Percentiles rank a stretch among this genome's conserved stretches.
phyloP scores from a whole-genome alignment of 306 rosid genomes.

The Vachellia pachyceras region DNA sequence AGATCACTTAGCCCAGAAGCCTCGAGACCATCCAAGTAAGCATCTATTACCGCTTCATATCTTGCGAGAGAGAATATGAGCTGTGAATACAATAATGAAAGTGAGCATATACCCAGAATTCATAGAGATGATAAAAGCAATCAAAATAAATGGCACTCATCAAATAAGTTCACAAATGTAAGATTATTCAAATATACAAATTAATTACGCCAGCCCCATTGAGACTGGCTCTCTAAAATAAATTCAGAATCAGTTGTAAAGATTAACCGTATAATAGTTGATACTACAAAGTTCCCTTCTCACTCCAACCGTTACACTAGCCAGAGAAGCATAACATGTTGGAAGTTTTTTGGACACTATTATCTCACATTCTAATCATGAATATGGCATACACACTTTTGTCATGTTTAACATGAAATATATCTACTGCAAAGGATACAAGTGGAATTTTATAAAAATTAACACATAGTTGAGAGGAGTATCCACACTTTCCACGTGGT shows the following conservation, averaged over 20 bases:
- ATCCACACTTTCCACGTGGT: too few species aligned
- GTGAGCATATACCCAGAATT: constrained; percentile 23
- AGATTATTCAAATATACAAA: neutral
- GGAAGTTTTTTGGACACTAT: neutral
- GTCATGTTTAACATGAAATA: neutral
- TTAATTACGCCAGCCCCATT: neutral
- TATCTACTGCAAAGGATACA: neutral
- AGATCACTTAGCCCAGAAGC: constrained; percentile 91
- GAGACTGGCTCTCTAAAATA: constrained; percentile 9
- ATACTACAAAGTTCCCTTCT: constrained; percentile 8
- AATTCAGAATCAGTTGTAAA: neutral
- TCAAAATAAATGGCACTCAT: constrained; percentile 1
- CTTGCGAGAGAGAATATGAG: constrained; percentile 89
- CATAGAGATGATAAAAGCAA: constrained; percentile 5
- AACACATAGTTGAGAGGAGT: neutral
- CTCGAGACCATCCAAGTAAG: constrained; percentile 98
- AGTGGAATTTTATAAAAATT: neutral
- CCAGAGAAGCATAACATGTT: neutral
- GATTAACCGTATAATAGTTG: neutral
- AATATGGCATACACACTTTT: neutral
- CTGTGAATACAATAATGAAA: constrained; percentile 53
- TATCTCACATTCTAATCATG: neutral
- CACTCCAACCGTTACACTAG: constrained; percentile 1
- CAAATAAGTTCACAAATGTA: neutral
- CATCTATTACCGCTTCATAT: constrained; percentile 97